Evolutionary conservation across 2,329 filamentous ascomycete species (phyloP).

Genomic region (Diplocarpon rosae): DNA sequence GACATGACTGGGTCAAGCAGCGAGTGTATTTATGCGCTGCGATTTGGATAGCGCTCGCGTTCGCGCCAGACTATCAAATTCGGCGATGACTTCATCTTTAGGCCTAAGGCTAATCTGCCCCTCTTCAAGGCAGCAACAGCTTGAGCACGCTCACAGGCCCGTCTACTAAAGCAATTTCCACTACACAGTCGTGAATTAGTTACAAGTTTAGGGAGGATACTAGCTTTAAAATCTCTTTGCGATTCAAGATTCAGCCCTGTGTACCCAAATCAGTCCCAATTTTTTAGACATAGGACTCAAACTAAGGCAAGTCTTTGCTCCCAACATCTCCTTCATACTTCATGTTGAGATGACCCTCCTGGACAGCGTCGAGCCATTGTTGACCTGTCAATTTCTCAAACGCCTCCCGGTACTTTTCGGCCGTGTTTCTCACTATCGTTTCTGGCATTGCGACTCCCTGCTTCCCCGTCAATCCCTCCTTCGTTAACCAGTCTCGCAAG

Average conservation of each 20-base stretch:
- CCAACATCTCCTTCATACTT: no score
- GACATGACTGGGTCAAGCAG: slow-evolving; percentile 1
- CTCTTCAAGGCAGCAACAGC: neutral
- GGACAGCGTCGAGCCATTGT: slow-evolving; percentile 28
- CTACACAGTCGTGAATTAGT: no score
- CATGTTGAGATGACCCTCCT: no score
- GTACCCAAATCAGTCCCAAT: no score
- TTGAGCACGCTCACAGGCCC: no score
- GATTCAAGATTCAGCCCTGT: no score
- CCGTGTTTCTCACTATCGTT: slow-evolving; percentile 58
- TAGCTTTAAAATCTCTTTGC: no score
- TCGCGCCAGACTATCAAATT: neutral
- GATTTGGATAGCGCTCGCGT: neutral
- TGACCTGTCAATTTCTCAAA: slow-evolving; percentile 58
- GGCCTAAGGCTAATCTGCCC: neutral
- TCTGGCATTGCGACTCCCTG: slow-evolving; percentile 59
- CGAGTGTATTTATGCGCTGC: neutral
- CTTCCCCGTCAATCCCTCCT: slow-evolving; percentile 63
- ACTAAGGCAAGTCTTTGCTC: no score
- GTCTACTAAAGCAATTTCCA: no score
- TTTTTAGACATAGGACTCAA: no score
- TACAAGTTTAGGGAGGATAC: no score
- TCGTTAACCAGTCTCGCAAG: slow-evolving; percentile 71
- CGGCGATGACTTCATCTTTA: neutral
- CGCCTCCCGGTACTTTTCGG: slow-evolving; percentile 63